Percentiles rank a stretch among this genome's conserved stretches.
These are phyloP conservation scores for Coprinopsis sp. DNA, from an alignment of 768 basidiomycete species.

Conservation along the genomic window DNA sequence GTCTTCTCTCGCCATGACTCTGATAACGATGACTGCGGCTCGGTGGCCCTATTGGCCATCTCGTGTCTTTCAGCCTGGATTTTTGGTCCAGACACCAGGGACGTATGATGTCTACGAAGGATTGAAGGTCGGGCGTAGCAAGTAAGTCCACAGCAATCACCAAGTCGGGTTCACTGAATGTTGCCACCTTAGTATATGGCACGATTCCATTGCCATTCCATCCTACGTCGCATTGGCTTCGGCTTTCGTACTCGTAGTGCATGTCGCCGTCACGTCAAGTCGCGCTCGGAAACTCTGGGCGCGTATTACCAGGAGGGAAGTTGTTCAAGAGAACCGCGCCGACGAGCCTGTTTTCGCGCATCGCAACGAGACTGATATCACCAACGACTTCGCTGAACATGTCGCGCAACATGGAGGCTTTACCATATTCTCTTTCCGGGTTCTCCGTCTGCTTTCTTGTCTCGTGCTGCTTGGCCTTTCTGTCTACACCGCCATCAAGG, in stretches of 20 bases:
- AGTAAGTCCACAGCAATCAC: too few relatives aligned
- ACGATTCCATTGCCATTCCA: constrained; percentile 2
- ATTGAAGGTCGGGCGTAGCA: too few relatives aligned
- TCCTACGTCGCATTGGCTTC: constrained; percentile 6
- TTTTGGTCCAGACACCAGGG: too few relatives aligned
- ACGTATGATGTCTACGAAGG: too few relatives aligned
- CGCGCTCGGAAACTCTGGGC: neutral
- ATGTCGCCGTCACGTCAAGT: constrained; percentile 1
- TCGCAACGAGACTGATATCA: neutral
- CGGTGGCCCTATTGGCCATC: too few relatives aligned
- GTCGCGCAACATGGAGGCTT: constrained; percentile 41
- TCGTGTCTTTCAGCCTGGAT: too few relatives aligned
- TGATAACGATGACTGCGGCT: too few relatives aligned
- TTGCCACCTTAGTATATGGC: constrained; percentile 3
- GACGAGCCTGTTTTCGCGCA: too few relatives aligned
- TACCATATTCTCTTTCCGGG: constrained; percentile 42
- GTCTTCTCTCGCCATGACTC: too few relatives aligned
- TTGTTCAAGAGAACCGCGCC: neutral
- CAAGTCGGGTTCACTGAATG: neutral
- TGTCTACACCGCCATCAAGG: constrained; percentile 35
- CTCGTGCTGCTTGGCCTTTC: constrained; percentile 47
- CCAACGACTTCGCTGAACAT: constrained; percentile 21
- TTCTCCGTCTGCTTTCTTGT: constrained; percentile 41
- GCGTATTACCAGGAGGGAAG: neutral
- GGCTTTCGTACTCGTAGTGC: constrained; percentile 1